phyloP scores from a whole-genome alignment of 306 rosid species.

The Lotus japonicus region DNA sequence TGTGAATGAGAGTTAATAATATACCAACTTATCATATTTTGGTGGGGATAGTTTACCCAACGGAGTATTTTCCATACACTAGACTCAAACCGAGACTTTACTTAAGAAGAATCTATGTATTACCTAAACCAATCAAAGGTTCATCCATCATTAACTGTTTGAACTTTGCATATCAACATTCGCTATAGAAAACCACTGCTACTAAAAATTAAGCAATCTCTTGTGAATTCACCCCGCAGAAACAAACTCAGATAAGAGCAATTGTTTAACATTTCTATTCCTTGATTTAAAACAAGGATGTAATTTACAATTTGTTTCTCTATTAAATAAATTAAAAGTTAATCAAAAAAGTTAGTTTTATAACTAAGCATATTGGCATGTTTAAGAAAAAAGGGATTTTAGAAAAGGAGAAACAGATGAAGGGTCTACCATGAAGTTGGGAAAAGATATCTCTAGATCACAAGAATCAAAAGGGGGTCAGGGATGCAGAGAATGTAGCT shows the following conservation, averaged over 20 bases:
- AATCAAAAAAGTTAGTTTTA: no score
- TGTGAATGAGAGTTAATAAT: conserved; percentile 2
- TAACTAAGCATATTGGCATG: not conserved
- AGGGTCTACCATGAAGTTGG: conserved; percentile 41
- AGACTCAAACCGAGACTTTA: no score
- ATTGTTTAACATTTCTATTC: not conserved
- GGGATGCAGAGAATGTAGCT: conserved; percentile 28
- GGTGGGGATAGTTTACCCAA: no score
- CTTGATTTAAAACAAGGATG: not conserved
- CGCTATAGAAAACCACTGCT: not conserved
- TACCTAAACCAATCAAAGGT: no score
- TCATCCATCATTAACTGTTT: not conserved
- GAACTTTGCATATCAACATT: not conserved
- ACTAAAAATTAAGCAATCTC: not conserved
- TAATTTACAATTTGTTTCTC: no score
- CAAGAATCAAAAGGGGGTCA: conserved; percentile 34
- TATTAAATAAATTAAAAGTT: no score
- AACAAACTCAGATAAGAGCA: not conserved
- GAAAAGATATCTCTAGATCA: conserved; percentile 24
- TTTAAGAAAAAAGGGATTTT: not conserved
- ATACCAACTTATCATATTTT: not conserved
- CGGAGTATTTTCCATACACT: no score
- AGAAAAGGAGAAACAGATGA: conserved; percentile 7
- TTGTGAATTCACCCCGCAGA: not conserved
- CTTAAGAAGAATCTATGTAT: no score